These are phyloP conservation scores for Eucalyptus marginata DNA, from an alignment of 345 rosid genomes.

Conservation along the genomic window DNA sequence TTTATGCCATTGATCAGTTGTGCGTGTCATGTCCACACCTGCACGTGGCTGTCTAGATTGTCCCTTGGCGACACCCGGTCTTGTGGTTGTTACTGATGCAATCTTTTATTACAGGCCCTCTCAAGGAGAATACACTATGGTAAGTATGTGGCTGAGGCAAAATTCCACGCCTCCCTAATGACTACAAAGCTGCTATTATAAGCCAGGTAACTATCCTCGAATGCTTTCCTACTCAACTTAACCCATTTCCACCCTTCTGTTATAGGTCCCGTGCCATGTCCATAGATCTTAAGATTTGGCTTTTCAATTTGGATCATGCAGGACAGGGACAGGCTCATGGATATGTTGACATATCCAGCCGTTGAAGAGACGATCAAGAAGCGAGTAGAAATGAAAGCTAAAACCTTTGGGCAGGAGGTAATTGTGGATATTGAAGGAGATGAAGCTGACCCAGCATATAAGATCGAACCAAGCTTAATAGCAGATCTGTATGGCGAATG, in stretches of 20 bases:
- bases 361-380: constrained; percentile 25
- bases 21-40: not conserved
- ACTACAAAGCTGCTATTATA: constrained; percentile 47
- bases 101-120: constrained; percentile 39
- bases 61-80: not conserved
- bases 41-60: not conserved
- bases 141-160: constrained; percentile 90
- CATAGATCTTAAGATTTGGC: not conserved
- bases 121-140: constrained; percentile 96
- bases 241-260: not conserved
- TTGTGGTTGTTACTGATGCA: not conserved
- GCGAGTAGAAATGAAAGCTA: constrained; percentile 35
- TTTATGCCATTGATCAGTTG: not conserved
- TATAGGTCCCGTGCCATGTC: not conserved
- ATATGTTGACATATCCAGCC: constrained; percentile 16
- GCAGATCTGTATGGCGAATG: constrained; percentile 28
- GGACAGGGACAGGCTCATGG: constrained; percentile 18
- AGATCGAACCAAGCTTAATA: constrained; percentile 22
- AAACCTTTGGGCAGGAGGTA: constrained; percentile 22
- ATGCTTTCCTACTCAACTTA: not conserved
- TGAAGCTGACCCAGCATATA: constrained; percentile 15
- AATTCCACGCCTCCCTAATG: constrained; percentile 65
- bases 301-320: not conserved
- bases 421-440: not conserved
- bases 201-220: constrained; percentile 39